Evolutionary conservation across 257 asterid genomes (phyloP).

Genomic region (Knoxia roxburghii): DNA sequence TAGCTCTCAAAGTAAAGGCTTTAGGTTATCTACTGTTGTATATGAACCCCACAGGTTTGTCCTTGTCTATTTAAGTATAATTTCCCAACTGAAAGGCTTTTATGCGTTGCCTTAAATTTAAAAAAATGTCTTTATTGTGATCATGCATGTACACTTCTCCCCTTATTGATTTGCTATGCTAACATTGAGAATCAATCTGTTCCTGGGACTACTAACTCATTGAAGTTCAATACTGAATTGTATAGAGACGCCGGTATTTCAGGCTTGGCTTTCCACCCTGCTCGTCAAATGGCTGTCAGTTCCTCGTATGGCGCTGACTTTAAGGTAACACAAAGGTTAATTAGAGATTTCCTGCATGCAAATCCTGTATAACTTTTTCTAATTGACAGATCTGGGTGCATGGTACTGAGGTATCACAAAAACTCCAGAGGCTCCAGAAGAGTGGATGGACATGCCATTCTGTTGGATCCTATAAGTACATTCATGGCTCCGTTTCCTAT

Average conservation of each 20-base stretch:
- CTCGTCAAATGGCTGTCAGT: constrained; percentile 68
- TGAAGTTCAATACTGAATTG: constrained; percentile 16
- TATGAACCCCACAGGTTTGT: constrained; percentile 95
- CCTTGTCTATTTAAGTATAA: constrained; percentile 7
- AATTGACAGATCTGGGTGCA: constrained; percentile 66
- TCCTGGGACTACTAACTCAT: constrained; percentile 7
- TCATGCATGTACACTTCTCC: background rate
- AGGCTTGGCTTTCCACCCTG: constrained; percentile 74
- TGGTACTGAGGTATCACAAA: constrained; percentile 28
- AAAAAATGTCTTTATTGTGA: background rate
- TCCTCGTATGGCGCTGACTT: constrained; percentile 83
- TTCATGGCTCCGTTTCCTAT: background rate
- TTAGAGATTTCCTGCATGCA: constrained; percentile 4
- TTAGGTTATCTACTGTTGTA: constrained; percentile 78
- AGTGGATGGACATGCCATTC: constrained; percentile 93
- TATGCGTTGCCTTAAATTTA: background rate
- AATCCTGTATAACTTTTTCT: constrained; percentile 14
- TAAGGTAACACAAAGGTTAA: constrained; percentile 48
- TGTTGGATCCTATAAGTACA: constrained; percentile 95
- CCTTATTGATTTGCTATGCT: background rate
- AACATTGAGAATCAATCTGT: background rate
- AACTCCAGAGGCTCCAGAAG: constrained; percentile 39
- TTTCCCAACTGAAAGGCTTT: background rate
- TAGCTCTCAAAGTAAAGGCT: constrained; percentile 52
- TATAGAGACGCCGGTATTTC: constrained; percentile 67